Base-by-base conservation (phyloP, 305 asterid species). In the Withania somnifera region DNA sequence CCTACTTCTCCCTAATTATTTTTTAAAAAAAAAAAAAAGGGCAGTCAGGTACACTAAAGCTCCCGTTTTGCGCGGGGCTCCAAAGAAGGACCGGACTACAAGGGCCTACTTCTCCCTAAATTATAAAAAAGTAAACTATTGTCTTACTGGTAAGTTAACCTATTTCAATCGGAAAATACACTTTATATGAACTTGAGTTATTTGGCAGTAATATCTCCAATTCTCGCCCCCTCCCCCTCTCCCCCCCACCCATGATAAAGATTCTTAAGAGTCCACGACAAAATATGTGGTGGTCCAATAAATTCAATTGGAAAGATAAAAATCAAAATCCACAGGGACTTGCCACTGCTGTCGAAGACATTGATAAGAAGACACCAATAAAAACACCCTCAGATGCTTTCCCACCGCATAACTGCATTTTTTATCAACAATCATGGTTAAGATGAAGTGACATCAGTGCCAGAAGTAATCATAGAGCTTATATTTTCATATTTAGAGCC, bases 271-370 rank as follows among this genome's bases (percentile, higher is more conserved):
- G 47, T 50, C 47, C 63, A 75, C 28, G 45, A 26, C 13, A 28
- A 75, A 8, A 73, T 73, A 50, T 15, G 20, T 75, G n/a, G 63
- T 51, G 47, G 63, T 50, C 80, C 61, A 50, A 53, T 47, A 80
- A 60, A 80, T 66, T 66, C 61, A 80, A 81, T 47, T 4, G 53
- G 38, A 58, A 53, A 80, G 58, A 63, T 82, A 84, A 84, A n/a
- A 83, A 45, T 64, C 28, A 66, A 67, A 82, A 61, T 82, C 53
- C 82, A 75, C 67, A 42, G 38, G 85, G 78, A 42, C 68, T 53
- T 90, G 93, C 98, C 95, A 93, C 97, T 69, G 97, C 94, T 20
- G 98, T 92, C 26, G 97, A 93, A 84, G 98, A 93, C 98, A 93
- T 92, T 79, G 97, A 91, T 85, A 93, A 90, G 89, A 92, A 91